phyloP scores from a whole-genome alignment of 1,284 basidiomycete species.

The Earliella scabrosa region DNA sequence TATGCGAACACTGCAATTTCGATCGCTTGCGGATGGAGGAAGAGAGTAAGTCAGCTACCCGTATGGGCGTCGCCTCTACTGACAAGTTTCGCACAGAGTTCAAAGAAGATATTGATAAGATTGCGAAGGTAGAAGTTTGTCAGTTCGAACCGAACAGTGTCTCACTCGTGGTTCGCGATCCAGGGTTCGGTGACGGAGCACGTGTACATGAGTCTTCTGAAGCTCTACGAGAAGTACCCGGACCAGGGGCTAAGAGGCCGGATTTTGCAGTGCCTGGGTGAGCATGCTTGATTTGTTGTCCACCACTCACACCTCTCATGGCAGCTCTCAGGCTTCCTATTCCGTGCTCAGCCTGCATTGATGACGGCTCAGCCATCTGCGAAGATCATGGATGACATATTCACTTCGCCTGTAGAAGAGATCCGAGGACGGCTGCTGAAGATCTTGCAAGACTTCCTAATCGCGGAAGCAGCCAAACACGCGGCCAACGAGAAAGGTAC shows the following conservation, averaged over 20 bases:
- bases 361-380: constrained; percentile 83
- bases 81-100: constrained; percentile 44
- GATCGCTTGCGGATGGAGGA: constrained; percentile 72
- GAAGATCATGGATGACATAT: constrained; percentile 89
- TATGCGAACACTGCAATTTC: constrained; percentile 90
- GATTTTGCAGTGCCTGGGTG: constrained; percentile 84
- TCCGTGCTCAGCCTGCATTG: constrained; percentile 88
- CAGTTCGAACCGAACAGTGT: constrained; percentile 12
- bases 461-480: constrained; percentile 81
- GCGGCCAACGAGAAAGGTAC: constrained; percentile 67
- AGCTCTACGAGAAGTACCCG: constrained; percentile 67
- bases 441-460: constrained; percentile 90
- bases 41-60: constrained; percentile 45
- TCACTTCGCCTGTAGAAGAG: constrained; percentile 72
- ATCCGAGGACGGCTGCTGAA: constrained; percentile 76
- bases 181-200: constrained; percentile 81
- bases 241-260: constrained; percentile 62
- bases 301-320: neutral
- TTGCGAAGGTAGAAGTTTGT: constrained; percentile 53
- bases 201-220: constrained; percentile 75
- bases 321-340: constrained; percentile 74
- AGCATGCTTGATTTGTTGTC: constrained; percentile 16
- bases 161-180: neutral
- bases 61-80: neutral
- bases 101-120: constrained; percentile 57